Conservation (phyloP, 164 flowering plant species). For the Brasenia schreberi region DNA sequence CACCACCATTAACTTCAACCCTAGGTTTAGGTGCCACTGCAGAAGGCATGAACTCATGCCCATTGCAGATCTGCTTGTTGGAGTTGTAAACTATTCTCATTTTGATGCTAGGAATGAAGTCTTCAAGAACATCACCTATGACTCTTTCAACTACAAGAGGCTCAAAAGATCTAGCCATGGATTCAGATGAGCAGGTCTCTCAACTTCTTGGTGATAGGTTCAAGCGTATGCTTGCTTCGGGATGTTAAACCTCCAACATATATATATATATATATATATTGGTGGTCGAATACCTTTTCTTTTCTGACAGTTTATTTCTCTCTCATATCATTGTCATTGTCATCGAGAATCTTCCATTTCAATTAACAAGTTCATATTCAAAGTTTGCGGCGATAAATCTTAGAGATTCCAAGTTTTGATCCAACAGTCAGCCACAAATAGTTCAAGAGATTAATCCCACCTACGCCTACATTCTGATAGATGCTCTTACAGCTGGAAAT, state of each 20-base stretch:
- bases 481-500: too few relatives aligned
- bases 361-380: too few relatives aligned
- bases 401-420: too few relatives aligned
- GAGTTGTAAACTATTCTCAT: conserved; percentile 40
- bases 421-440: too few relatives aligned
- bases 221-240: background rate
- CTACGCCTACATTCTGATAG: too few relatives aligned
- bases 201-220: background rate
- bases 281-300: too few relatives aligned
- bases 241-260: background rate
- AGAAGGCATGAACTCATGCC: conserved; percentile 65
- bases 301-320: background rate
- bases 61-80: conserved; percentile 49
- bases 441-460: too few relatives aligned
- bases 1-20: conserved; percentile 61
- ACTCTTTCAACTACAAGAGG: conserved; percentile 66
- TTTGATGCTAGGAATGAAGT: conserved; percentile 37
- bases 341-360: background rate
- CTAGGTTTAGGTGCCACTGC: conserved; percentile 36
- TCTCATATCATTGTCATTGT: background rate
- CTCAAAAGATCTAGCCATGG: conserved; percentile 32
- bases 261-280: too few relatives aligned
- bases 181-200: background rate
- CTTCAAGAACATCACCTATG: conserved; percentile 71
- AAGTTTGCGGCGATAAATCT: too few relatives aligned